Percentiles rank a stretch among this genome's conserved stretches.
These are phyloP conservation scores for Tulasnella sp. DNA, from an alignment of 768 basidiomycete species.

Conservation along the genomic window DNA sequence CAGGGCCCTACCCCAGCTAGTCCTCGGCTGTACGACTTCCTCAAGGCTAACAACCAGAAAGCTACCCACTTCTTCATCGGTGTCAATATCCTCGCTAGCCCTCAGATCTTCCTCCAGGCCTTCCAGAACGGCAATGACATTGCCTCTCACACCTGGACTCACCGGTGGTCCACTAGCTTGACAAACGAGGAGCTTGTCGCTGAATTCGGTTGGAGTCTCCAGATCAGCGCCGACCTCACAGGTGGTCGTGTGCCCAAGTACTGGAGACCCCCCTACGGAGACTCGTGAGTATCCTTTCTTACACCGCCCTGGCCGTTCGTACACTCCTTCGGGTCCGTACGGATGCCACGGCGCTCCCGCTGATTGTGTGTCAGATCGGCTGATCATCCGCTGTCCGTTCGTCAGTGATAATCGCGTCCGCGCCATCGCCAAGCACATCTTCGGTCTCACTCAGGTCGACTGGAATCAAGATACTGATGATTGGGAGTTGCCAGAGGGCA, in stretches of 20 bases:
- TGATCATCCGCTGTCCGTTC: slow-evolving; percentile 4
- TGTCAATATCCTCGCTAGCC: too few species aligned
- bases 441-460: slow-evolving; percentile 69
- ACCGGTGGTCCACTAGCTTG: slow-evolving; percentile 65
- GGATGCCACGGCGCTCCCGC: slow-evolving; percentile 53
- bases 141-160: slow-evolving; percentile 34
- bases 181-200: slow-evolving; percentile 41
- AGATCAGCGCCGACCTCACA: slow-evolving; percentile 60
- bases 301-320: background rate
- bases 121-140: slow-evolving; percentile 31
- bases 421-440: slow-evolving; percentile 69
- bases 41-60: background rate
- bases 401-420: slow-evolving; percentile 46
- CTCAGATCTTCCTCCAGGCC: slow-evolving; percentile 41
- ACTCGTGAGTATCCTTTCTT: background rate
- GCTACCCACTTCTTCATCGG: background rate
- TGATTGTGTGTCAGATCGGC: background rate
- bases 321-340: slow-evolving; percentile 24
- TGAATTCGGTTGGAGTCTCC: slow-evolving; percentile 71
- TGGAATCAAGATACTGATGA: slow-evolving; percentile 66
- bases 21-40: background rate
- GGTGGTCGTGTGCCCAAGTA: slow-evolving; percentile 60
- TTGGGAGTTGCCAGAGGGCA: slow-evolving; percentile 22
- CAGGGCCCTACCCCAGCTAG: background rate
- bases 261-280: slow-evolving; percentile 83